Conservation (phyloP, 1,284 basidiomycete species). For the Sanghuangporus sanghuang region DNA sequence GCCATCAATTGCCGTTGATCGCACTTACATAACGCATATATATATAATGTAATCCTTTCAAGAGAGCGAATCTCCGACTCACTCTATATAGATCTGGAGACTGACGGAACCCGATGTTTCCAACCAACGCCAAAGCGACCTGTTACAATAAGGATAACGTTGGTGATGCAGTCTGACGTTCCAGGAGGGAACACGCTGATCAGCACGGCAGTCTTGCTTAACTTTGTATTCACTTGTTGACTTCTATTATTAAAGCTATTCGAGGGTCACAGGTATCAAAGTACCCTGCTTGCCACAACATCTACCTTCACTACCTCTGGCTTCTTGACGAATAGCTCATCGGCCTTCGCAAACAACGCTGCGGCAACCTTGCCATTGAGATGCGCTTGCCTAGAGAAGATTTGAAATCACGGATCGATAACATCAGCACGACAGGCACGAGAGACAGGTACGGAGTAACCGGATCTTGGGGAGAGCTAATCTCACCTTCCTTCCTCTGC, state of each 20-base stretch:
- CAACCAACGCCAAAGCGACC: too few species aligned
- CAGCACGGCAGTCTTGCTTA: too few species aligned
- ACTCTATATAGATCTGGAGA: too few species aligned
- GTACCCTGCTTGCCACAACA: slow-evolving; percentile 26
- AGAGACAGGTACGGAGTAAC: background rate
- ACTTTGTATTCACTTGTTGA: too few species aligned
- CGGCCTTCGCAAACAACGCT: slow-evolving; percentile 32
- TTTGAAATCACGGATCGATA: background rate
- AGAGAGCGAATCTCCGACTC: too few species aligned
- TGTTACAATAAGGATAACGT: too few species aligned
- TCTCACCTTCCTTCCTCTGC: slow-evolving; percentile 26
- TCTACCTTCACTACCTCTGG: slow-evolving; percentile 32
- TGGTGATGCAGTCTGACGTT: too few species aligned
- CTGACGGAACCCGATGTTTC: too few species aligned
- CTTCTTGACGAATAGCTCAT: slow-evolving; percentile 28
- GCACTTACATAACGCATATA: too few species aligned
- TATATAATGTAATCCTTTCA: too few species aligned
- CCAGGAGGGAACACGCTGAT: too few species aligned
- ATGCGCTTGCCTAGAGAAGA: slow-evolving; percentile 26
- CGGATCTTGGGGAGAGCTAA: background rate
- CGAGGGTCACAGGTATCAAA: background rate
- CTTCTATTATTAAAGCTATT: background rate
- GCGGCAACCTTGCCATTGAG: slow-evolving; percentile 33
- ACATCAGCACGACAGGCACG: background rate
- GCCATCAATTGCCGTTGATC: too few species aligned